Base-by-base conservation (phyloP, 176 grass and related monocot genomes). In the Zoysia japonica region DNA sequence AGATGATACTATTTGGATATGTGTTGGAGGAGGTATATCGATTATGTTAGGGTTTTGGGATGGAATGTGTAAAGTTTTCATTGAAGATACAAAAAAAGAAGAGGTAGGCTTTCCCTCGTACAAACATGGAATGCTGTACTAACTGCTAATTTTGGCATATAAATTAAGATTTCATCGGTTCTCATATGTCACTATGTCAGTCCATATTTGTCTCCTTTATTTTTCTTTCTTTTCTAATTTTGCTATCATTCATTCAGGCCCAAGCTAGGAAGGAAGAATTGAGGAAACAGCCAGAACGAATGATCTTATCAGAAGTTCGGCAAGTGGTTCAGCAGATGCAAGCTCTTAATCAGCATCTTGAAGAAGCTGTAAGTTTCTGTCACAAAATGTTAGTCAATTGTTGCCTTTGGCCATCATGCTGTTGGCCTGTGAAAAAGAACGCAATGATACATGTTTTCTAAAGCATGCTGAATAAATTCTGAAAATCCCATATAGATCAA, bases 301-400 rank as follows among this genome's bases (percentile, higher is more conserved):
- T 86, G 71, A 95, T 93, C 60, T 82, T 98, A 46, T 93, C 90
- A 73, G 92, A 98, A 68, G 88, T 98, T 90, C 86, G 86, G 64
- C 86, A 86, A 77, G 92, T 95, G 72, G 96, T 98, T 64, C 88
- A 90, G 80, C 85, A 98, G 77, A 98, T 98, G 92, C 83, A 95
- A 91, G 60, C 80, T 83, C 75, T 98, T 61, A 93, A 98, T 71
- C 92, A 71, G 78, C 88, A 92, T 8, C 88, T 98, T 2, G 86
- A 95, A 78, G 92, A 98, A 92, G 86, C 96, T 67, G 96, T 98
- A 93, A 90, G 92, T 37, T 82, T 56, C 2, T 74, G 68, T 45
- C 14, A 10, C 39, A 68, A 68, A 59, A 83, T 6, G n/a, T 51
- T 36, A 60, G 20, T 70, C 60, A 59, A 60, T 78, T 6, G 64